These are phyloP conservation scores for Pinus albicaulis DNA, from an alignment of 75 land plant species.

Conservation along the genomic window DNA sequence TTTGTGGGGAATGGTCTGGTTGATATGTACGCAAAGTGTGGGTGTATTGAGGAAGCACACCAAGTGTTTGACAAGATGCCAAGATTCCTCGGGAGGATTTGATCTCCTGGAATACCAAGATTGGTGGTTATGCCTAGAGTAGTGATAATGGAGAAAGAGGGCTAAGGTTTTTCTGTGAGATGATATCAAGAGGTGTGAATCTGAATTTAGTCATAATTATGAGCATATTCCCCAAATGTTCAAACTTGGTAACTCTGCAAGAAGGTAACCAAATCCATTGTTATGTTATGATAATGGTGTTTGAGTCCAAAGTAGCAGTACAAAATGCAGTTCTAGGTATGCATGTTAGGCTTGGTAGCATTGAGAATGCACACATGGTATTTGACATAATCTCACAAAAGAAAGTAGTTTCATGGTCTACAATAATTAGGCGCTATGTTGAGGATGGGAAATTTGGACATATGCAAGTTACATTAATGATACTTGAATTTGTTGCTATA, in stretches of 20 bases:
- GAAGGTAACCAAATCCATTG: too few species aligned
- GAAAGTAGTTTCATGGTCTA: slow-evolving; percentile 45
- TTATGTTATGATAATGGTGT: slow-evolving; percentile 50
- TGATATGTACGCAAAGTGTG: too few species aligned
- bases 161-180: slow-evolving; percentile 31
- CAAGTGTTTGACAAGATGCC: slow-evolving; percentile 25
- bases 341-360: slow-evolving; percentile 59
- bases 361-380: slow-evolving; percentile 32
- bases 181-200: slow-evolving; percentile 22
- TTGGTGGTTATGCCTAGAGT: slow-evolving; percentile 41
- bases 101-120: slow-evolving; percentile 48
- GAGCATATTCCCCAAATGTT: slow-evolving; percentile 27
- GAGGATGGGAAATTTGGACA: slow-evolving; percentile 42
- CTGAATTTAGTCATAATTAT: slow-evolving; percentile 45
- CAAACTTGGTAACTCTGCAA: slow-evolving; percentile 28
- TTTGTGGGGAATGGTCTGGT: too few species aligned
- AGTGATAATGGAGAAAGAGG: too few species aligned
- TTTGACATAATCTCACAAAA: slow-evolving; percentile 19
- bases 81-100: slow-evolving; percentile 4
- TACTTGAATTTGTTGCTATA: slow-evolving; percentile 53
- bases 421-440: slow-evolving; percentile 38
- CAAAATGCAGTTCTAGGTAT: slow-evolving; percentile 46
- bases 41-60: slow-evolving; percentile 41
- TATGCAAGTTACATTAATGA: slow-evolving; percentile 30
- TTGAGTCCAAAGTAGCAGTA: slow-evolving; percentile 23